Conservation (phyloP, 192 early-diverging fungal genomes). For the Coemansia sp. region DNA sequence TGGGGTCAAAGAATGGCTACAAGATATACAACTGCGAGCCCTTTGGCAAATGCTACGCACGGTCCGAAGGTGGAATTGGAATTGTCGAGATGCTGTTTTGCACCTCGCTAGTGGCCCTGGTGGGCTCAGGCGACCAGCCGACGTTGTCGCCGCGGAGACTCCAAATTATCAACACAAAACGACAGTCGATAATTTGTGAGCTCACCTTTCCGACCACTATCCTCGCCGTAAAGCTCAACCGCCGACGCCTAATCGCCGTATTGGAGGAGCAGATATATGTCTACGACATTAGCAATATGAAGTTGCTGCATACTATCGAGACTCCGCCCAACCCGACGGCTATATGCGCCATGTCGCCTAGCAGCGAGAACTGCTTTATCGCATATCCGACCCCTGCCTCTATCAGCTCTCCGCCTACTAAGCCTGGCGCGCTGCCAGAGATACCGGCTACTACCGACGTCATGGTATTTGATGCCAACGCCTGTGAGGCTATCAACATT, state of each 20-base stretch:
- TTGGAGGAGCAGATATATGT: constrained; percentile 96
- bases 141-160: constrained; percentile 83
- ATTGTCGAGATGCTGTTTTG: constrained; percentile 98
- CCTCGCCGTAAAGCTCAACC: constrained; percentile 93
- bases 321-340: constrained; percentile 90
- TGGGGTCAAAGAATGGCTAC: constrained; percentile 81
- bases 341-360: constrained; percentile 89
- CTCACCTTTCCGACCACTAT: constrained; percentile 92
- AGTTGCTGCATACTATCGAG: constrained; percentile 93
- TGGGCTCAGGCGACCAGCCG: constrained; percentile 91
- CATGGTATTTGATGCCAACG: constrained; percentile 89
- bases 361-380: constrained; percentile 91
- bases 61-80: constrained; percentile 88
- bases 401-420: constrained; percentile 60
- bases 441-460: constrained; percentile 61
- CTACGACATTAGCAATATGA: constrained; percentile 99
- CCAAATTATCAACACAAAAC: constrained; percentile 97
- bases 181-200: constrained; percentile 97
- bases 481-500: constrained; percentile 88
- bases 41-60: constrained; percentile 91
- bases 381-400: constrained; percentile 87
- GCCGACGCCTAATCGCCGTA: constrained; percentile 89
- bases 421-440: constrained; percentile 46
- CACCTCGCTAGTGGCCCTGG: constrained; percentile 94
- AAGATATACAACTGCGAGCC: constrained; percentile 98